Evolutionary conservation across 768 basidiomycete genomes (phyloP).

Genomic region (Paxillus involutus): DNA sequence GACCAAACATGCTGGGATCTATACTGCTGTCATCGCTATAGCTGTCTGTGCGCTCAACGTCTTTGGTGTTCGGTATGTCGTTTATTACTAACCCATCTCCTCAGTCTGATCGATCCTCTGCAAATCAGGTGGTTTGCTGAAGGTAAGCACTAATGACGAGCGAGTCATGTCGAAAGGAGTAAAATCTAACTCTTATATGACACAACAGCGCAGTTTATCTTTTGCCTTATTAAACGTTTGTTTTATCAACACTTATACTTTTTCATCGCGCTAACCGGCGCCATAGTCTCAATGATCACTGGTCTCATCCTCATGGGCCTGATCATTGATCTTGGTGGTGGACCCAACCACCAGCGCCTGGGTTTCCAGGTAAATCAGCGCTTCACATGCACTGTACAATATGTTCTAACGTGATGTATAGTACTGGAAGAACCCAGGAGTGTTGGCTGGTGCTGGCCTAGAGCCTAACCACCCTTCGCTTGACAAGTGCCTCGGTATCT

Average conservation of each 20-base stretch:
- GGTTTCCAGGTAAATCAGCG: slow-evolving; percentile 57
- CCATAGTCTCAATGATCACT: slow-evolving; percentile 54
- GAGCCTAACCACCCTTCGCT: slow-evolving; percentile 3
- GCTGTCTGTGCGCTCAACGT: slow-evolving; percentile 61
- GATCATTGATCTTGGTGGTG: slow-evolving; percentile 78
- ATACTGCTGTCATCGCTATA: slow-evolving; percentile 57
- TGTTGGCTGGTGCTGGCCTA: slow-evolving; percentile 29
- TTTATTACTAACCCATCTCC: not conserved
- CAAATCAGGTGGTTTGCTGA: slow-evolving; percentile 59
- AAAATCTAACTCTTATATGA: not conserved
- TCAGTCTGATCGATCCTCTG: not conserved
- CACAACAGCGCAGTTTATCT: slow-evolving; percentile 57
- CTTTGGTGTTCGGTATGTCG: slow-evolving; percentile 58
- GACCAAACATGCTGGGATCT: slow-evolving; percentile 50
- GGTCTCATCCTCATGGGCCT: slow-evolving; percentile 63
- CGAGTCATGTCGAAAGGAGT: not conserved
- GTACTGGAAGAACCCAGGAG: slow-evolving; percentile 48
- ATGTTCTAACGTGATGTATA: slow-evolving; percentile 27
- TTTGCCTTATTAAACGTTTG: slow-evolving; percentile 65
- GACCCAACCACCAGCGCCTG: slow-evolving; percentile 42
- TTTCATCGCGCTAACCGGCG: not conserved
- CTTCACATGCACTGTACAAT: not conserved
- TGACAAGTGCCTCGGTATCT: slow-evolving; percentile 28
- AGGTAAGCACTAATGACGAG: slow-evolving; percentile 34
- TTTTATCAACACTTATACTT: not conserved